Evolutionary conservation across 2,329 filamentous ascomycete species (phyloP), one percentile per base, ranked within the genome.

Genomic region (Periconia macrospinosa): DNA sequence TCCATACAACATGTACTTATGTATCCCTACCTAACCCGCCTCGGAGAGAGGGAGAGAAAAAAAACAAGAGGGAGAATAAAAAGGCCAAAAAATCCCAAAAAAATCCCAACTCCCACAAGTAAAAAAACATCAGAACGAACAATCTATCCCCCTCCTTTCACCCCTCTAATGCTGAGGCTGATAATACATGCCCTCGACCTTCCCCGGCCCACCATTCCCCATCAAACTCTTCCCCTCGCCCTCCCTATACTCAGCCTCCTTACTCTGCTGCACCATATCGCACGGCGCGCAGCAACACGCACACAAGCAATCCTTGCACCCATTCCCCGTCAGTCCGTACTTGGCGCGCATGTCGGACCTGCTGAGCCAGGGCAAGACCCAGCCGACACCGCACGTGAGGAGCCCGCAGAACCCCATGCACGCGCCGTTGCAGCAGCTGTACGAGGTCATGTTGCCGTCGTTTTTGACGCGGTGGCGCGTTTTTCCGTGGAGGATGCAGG

Each of bases 231-330:
- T 53, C 19, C 52, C 52, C 52, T 63, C 45, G 30, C 53, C 47
- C 56, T 71, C 68, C 2, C 65, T 60, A 40, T 54, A 64, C 47
- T 58, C 41, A 10, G 57, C 52, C 49, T 73, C 70, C 58, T 73
- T 73, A 7, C 70, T 68, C 48, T 71, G 68, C 56, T 73, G 70
- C 15, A 60, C 60, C 17, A 71, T 47, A 60, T 71, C 68, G 55
- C 70, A 73, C 13, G 66, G 66, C n/a, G 13, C 35, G 54, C 70
- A 73, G 59, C 65, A 72, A 60, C 66, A 71, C 5, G 70, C 67
- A 46, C 68, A 71, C 23, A 71, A 53, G 52, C 68, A 72, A 52
- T 72, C 70, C 13, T 58, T 66, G 58, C 68, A 71, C 10, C 53
- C 66, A 41, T 69, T 69, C 40, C 69, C 69, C 6, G 62, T 58